These are phyloP conservation scores for Solanum pennellii DNA, from an alignment of 257 asterid genomes.

Conservation along the genomic window DNA sequence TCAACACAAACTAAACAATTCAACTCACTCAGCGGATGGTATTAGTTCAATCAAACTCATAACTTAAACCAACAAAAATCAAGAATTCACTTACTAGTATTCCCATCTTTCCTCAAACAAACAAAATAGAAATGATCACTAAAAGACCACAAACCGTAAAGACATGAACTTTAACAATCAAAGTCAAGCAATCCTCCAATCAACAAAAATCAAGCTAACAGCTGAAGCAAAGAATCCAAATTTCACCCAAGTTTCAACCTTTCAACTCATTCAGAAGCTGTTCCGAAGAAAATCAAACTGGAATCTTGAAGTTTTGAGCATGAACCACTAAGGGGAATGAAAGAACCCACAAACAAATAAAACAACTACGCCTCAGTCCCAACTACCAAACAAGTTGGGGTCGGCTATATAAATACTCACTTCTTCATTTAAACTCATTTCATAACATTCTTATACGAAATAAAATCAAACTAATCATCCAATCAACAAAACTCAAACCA, in stretches of 20 bases:
- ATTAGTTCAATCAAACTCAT: neutral
- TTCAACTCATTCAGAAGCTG: neutral
- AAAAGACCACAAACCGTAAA: neutral
- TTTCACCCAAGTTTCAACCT: neutral
- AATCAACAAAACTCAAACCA: neutral
- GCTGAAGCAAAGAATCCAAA: neutral
- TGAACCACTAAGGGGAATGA: neutral
- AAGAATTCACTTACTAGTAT: neutral
- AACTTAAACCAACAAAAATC: neutral
- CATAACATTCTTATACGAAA: neutral
- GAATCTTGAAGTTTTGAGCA: neutral
- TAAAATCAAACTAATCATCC: neutral
- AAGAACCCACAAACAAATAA: neutral
- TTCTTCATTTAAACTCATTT: neutral
- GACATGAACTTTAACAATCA: neutral
- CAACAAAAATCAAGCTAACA: neutral
- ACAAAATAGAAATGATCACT: neutral
- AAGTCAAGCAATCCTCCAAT: neutral
- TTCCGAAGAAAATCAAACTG: conserved; percentile 1
- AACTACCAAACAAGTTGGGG: neutral
- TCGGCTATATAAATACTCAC: neutral
- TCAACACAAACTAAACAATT: neutral
- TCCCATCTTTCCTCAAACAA: neutral
- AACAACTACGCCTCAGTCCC: neutral
- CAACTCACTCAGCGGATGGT: neutral